Percentiles rank a stretch among this genome's conserved stretches.
These are phyloP conservation scores for Psidium friedrichsthalianum DNA, from an alignment of 345 rosid species.

Conservation along the genomic window DNA sequence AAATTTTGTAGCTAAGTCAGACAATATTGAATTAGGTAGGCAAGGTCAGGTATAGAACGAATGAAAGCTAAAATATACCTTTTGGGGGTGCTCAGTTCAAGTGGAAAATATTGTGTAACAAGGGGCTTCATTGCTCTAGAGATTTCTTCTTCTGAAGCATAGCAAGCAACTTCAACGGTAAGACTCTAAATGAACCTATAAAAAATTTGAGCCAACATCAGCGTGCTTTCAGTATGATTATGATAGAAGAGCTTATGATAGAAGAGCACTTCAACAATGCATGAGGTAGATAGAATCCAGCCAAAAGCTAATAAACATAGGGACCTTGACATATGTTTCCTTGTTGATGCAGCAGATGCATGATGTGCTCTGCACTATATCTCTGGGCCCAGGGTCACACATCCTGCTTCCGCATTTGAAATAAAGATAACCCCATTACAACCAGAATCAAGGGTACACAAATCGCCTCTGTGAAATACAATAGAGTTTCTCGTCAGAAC, in stretches of 20 bases:
- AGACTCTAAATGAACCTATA: slow-evolving; percentile 74
- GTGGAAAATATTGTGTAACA: slow-evolving; percentile 63
- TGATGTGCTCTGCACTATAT: slow-evolving; percentile 73
- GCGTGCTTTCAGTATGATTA: background rate
- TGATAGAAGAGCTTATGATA: too few relatives aligned
- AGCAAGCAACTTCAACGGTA: slow-evolving; percentile 93
- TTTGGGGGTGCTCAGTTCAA: slow-evolving; percentile 53
- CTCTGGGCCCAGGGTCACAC: slow-evolving; percentile 81
- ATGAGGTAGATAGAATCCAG: background rate
- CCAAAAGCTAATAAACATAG: background rate
- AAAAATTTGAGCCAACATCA: background rate
- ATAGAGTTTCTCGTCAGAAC: background rate
- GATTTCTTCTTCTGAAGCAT: slow-evolving; percentile 93
- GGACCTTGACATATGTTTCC: slow-evolving; percentile 92
- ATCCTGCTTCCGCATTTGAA: slow-evolving; percentile 84
- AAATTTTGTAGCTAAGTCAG: background rate
- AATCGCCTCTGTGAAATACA: slow-evolving; percentile 56
- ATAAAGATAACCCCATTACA: slow-evolving; percentile 82
- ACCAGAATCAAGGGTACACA: slow-evolving; percentile 74
- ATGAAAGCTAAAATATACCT: slow-evolving; percentile 26
- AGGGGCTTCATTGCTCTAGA: slow-evolving; percentile 67
- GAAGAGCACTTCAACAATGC: background rate
- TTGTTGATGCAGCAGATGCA: slow-evolving; percentile 81
- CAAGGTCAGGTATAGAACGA: background rate
- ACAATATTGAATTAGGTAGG: background rate